Base-by-base conservation (phyloP, 2,329 filamentous ascomycete species). In the Ophiostoma sp. region DNA sequence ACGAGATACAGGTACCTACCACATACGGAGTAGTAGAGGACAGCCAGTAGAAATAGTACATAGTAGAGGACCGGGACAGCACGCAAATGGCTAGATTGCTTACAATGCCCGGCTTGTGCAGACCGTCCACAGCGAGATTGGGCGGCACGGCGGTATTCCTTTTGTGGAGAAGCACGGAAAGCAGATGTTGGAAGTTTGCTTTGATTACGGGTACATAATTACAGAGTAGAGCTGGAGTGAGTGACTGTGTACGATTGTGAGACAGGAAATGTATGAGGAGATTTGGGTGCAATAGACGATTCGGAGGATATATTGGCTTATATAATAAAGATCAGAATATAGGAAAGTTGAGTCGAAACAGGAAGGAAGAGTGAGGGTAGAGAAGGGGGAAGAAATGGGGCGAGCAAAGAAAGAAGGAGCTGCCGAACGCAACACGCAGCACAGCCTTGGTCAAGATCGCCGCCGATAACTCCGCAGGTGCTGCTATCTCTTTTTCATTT, bases 61-160 rank as follows among this genome's bases (percentile, higher is more conserved):
- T 2, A 4, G 44, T 4, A n/a, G 44, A 20, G 44, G 6, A 27
- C n/a, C 31, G 23, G 52, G 23, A 27, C 52, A 57, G 27, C 17
- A 57, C 52, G 52, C n/a, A 57, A n/a, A 27, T 27, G 52, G 52
- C 52, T 57, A 57, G 52, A 27, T 57, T 27, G 52, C 23, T 57
- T 27, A 31, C 52, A 57, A 57, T 57, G 52, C 23, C 23, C n/a
- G 11, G 10, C n/a, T 57, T 57, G 52, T 57, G 11, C 52, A 48
- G 6, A 8, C 44, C 17, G 17, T n/a, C n/a, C 52, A n/a, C 11
- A 23, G 52, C 4, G 1, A 57, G n/a, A n/a, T n/a, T 27, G 13
- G 52, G 52, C 52, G 52, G 52, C 52, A 57, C 52, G 52, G 52
- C 52, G 52, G n/a, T 57, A 57, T 57, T 57, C 52, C 52, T 57